Evolutionary conservation across 441 rosid species (phyloP), one percentile per base, ranked within the genome.

Genomic region (Breynia disticha): DNA sequence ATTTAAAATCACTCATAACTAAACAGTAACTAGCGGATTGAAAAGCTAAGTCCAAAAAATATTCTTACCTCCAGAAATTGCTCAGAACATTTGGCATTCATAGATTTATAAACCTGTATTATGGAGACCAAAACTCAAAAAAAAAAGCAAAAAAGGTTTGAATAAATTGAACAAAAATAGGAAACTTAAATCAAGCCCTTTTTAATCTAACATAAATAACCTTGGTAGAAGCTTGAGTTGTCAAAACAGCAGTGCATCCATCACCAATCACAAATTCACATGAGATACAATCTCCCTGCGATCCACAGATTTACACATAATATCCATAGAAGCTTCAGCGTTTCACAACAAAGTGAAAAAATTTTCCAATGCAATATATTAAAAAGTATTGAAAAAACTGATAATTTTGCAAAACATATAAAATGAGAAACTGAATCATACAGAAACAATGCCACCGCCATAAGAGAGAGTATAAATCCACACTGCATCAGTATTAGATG

Each of bases 141-240:
- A n/a, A 12, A 57, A 42, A 5, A 5, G 41, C 7, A 37, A 37
- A 37, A 41, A 11, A 16, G 14, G 17, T 12, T 39, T 4, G 19
- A 16, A 51, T 39, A 20, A 19, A 19, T 12, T 16, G 56, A 55
- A 54, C 12, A 38, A 52, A 61, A 46, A 22, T 15, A 28, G 50
- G 9, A 11, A 39, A 21, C 8, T 24, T 46, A 19, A 46, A n/a
- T 45, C 16, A 39, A 56, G 43, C 19, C 5, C 51, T 8, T 50
- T 41, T 41, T 50, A 2, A 6, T 20, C 32, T 11, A 16, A 47
- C 12, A 47, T 1, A 47, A 47, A 17, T 16, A 55, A 91, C 97
- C 93, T 93, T 93, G 16, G 94, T 89, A 61, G 97, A 89, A 72
- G 97, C 84, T 64, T 93, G 99, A 9, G 96, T 89, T 5, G 97